A percentile compares a stretch with the other conserved stretches of the same genome.
phyloP scores from a whole-genome alignment of 257 asterid species.

The Echites panduratus region DNA sequence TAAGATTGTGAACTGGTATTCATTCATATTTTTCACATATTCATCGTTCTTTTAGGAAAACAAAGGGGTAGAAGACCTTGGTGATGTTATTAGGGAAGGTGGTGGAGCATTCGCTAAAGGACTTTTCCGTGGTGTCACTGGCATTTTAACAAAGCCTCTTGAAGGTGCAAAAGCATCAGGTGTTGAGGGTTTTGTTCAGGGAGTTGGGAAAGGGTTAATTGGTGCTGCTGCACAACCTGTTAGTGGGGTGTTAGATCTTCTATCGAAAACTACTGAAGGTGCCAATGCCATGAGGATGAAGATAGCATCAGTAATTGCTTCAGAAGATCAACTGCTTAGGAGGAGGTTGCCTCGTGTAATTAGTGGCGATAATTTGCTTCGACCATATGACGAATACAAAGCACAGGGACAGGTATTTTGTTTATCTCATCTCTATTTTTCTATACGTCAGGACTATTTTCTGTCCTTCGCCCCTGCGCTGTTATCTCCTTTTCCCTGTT shows the following conservation, averaged over 20 bases:
- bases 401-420: conserved; percentile 88
- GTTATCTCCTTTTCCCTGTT: not conserved
- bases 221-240: conserved; percentile 99
- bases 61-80: conserved; percentile 96
- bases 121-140: conserved; percentile 91
- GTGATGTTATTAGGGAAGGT: conserved; percentile 96
- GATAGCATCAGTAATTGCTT: conserved; percentile 91
- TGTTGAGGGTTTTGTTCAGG: conserved; percentile 99
- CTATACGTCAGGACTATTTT: not conserved
- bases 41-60: conserved; percentile 46
- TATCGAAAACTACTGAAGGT: conserved; percentile 98
- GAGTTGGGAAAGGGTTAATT: conserved; percentile 93
- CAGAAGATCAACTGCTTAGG: conserved; percentile 94
- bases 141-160: conserved; percentile 94
- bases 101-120: conserved; percentile 99
- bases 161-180: conserved; percentile 99
- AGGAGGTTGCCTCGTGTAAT: conserved; percentile 93
- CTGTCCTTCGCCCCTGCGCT: not conserved
- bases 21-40: not conserved
- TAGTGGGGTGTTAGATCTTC: conserved; percentile 91
- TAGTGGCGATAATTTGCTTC: conserved; percentile 88
- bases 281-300: conserved; percentile 99
- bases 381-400: conserved; percentile 85
- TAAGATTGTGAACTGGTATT: conserved; percentile 1
- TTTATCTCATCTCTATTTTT: not conserved